phyloP scores from a whole-genome alignment of 495 filamentous ascomycete genomes.

The Talaromyces liani region DNA sequence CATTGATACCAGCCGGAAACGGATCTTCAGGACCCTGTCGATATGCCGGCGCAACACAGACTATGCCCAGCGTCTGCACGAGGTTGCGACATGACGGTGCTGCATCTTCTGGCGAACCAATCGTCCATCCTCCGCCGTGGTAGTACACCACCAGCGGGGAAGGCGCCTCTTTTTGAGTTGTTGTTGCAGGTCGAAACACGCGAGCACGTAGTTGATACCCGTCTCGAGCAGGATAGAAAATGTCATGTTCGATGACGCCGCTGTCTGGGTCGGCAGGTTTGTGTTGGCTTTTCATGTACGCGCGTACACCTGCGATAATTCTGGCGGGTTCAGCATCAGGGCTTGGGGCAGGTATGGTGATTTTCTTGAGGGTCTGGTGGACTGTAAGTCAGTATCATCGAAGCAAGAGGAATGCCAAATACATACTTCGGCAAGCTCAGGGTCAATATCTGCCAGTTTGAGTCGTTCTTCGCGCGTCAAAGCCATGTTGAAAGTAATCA shows the following conservation, averaged over 20 bases:
- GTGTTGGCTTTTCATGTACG: slow-evolving; percentile 5
- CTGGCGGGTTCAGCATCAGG: background rate
- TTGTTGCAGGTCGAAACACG: background rate
- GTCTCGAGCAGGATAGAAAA: slow-evolving; percentile 6
- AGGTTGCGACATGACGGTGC: slow-evolving; percentile 22
- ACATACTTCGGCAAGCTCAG: slow-evolving; percentile 23
- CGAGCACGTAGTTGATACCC: slow-evolving; percentile 4
- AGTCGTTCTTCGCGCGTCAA: slow-evolving; percentile 22
- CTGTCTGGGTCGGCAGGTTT: background rate
- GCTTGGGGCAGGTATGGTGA: slow-evolving; percentile 9
- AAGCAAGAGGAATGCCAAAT: slow-evolving; percentile 6
- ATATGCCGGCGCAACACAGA: slow-evolving; percentile 26
- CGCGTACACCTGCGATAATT: background rate
- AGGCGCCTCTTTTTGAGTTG: background rate
- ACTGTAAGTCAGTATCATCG: background rate
- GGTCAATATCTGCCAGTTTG: slow-evolving; percentile 26
- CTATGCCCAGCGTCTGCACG: slow-evolving; percentile 23
- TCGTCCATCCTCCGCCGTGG: slow-evolving; percentile 37
- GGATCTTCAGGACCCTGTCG: slow-evolving; percentile 39
- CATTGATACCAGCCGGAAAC: slow-evolving; percentile 39
- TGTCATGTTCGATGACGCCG: background rate
- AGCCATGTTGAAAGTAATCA: slow-evolving; percentile 3
- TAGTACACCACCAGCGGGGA: slow-evolving; percentile 2
- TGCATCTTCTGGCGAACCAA: slow-evolving; percentile 25
- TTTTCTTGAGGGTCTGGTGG: slow-evolving; percentile 19